Conservation (phyloP, 1,284 basidiomycete species). For the Termitomyces sp. region DNA sequence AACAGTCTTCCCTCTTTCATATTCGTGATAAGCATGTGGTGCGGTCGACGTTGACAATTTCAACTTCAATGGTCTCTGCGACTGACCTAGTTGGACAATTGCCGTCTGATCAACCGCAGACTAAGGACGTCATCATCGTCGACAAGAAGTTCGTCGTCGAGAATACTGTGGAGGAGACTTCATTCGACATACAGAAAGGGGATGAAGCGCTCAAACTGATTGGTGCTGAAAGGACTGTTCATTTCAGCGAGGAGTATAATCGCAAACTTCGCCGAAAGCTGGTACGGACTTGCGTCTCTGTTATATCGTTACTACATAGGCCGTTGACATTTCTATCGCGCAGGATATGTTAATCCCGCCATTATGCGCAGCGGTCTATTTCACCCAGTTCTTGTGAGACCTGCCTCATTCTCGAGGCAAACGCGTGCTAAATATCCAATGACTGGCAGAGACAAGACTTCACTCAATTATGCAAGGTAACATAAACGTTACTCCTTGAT, state of each 20-base stretch:
- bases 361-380: constrained; percentile 61
- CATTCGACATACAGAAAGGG: constrained; percentile 34
- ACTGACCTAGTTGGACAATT: neutral
- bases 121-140: neutral
- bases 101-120: constrained; percentile 1
- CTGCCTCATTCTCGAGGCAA: neutral
- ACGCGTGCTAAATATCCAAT: neutral
- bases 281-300: constrained; percentile 29
- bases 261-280: constrained; percentile 51
- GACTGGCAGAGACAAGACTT: constrained; percentile 54
- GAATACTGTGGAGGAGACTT: constrained; percentile 12
- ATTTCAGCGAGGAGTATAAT: constrained; percentile 62
- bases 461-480: constrained; percentile 62
- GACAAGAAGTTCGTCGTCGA: constrained; percentile 20
- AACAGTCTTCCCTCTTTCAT: neutral
- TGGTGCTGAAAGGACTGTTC: constrained; percentile 40
- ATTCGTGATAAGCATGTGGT: neutral
- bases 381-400: constrained; percentile 57
- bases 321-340: neutral
- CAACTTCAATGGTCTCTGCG: neutral
- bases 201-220: constrained; percentile 61
- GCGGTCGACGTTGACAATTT: neutral
- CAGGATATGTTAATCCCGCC: constrained; percentile 58
- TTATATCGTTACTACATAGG: neutral
- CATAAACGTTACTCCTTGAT: neutral